Percentiles rank a stretch among this genome's conserved stretches.
Evolutionary conservation across 306 rosid genomes (phyloP).

Genomic region (Cicer chorassanicum): DNA sequence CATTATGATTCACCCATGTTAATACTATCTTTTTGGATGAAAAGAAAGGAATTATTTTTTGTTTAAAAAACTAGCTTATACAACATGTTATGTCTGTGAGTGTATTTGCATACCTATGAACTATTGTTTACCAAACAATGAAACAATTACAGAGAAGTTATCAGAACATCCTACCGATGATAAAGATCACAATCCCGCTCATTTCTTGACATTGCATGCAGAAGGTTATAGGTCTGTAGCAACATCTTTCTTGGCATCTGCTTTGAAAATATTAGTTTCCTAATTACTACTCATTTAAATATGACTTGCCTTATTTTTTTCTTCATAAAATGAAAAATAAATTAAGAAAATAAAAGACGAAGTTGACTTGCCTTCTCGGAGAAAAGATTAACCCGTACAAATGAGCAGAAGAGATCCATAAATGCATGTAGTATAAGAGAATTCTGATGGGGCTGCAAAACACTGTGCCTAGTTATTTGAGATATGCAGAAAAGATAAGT

Average conservation of each 20-base stretch:
- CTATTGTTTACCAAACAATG: constrained; percentile 28
- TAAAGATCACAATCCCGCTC: constrained; percentile 98
- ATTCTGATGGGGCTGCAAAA: constrained; percentile 99
- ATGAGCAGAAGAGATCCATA: constrained; percentile 98
- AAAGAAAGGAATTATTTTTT: not conserved
- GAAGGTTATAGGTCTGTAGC: constrained; percentile 87
- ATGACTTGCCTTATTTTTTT: not conserved
- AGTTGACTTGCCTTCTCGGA: constrained; percentile 83
- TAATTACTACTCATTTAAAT: constrained; percentile 26
- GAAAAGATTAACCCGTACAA: constrained; percentile 93
- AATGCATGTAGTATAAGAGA: constrained; percentile 87
- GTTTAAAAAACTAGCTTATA: constrained; percentile 23
- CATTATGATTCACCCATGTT: constrained; percentile 19
- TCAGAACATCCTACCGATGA: constrained; percentile 74
- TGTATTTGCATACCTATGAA: not conserved
- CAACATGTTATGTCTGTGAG: constrained; percentile 5
- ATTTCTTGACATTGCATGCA: constrained; percentile 84
- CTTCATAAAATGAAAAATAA: constrained; percentile 29
- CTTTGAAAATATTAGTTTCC: constrained; percentile 48
- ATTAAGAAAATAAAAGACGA: constrained; percentile 28
- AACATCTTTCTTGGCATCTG: constrained; percentile 99
- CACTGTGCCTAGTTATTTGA: constrained; percentile 77
- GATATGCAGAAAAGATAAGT: constrained; percentile 50
- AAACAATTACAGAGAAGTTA: constrained; percentile 33
- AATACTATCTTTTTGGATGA: not conserved